A percentile compares a stretch with the other conserved stretches of the same genome.
These are phyloP conservation scores for Kwoniella sp. DNA, from an alignment of 768 basidiomycete species.

Conservation along the genomic window DNA sequence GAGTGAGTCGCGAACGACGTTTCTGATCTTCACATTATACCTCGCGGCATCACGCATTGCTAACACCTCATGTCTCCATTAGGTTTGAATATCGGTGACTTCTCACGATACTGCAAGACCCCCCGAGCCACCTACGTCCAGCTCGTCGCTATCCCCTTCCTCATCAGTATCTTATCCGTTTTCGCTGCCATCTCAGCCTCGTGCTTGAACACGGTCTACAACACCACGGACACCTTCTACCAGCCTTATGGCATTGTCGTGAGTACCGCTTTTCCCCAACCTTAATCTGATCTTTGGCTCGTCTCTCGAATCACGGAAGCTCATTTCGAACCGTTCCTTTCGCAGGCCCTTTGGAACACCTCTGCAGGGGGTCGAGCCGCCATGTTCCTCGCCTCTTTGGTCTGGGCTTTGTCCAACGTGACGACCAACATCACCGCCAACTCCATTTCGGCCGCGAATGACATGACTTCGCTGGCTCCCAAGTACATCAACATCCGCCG, in stretches of 20 bases:
- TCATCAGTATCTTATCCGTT: slow-evolving; percentile 37
- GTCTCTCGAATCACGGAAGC: background rate
- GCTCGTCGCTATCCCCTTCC: slow-evolving; percentile 40
- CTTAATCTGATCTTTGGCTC: background rate
- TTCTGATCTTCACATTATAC: background rate
- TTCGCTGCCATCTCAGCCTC: slow-evolving; percentile 45
- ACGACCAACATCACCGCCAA: slow-evolving; percentile 46
- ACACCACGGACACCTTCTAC: slow-evolving; percentile 28
- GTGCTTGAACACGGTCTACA: slow-evolving; percentile 37
- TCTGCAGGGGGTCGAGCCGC: slow-evolving; percentile 36
- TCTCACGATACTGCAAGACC: slow-evolving; percentile 42
- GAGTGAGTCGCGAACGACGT: slow-evolving; percentile 8
- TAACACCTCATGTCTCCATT: background rate
- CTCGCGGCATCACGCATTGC: too few relatives aligned
- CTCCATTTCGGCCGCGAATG: slow-evolving; percentile 49
- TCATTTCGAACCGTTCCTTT: too few relatives aligned
- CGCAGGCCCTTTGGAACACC: slow-evolving; percentile 39
- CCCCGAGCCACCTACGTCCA: slow-evolving; percentile 37
- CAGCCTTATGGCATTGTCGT: slow-evolving; percentile 45
- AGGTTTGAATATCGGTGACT: slow-evolving; percentile 50
- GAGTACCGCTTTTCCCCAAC: slow-evolving; percentile 3
- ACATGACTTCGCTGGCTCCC: slow-evolving; percentile 45
- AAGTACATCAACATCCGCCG: slow-evolving; percentile 52
- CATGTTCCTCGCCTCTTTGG: slow-evolving; percentile 38
- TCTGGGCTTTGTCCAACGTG: slow-evolving; percentile 44